phyloP scores from a whole-genome alignment of 73 alveolate genomes.

The Paramecium octaurelia region DNA sequence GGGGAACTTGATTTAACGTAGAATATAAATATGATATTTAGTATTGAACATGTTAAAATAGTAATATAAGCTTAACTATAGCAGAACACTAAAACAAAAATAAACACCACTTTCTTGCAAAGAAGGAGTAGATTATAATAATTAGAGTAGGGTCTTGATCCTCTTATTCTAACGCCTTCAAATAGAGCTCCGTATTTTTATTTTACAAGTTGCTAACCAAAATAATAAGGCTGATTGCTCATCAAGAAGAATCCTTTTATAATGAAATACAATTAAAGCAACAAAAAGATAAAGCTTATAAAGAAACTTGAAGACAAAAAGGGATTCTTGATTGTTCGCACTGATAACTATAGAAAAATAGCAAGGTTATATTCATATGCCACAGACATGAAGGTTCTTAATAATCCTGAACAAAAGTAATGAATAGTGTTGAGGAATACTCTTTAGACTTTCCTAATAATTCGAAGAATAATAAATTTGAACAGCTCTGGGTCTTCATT shows the following conservation, averaged over 20 bases:
- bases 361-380: background rate
- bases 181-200: background rate
- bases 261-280: background rate
- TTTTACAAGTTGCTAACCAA: background rate
- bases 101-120: background rate
- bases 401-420: background rate
- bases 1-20: background rate
- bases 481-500: background rate
- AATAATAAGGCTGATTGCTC: background rate
- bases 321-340: background rate
- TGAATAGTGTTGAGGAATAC: background rate
- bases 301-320: background rate
- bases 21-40: background rate
- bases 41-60: background rate
- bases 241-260: background rate
- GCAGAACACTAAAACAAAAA: background rate
- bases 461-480: background rate
- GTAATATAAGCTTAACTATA: background rate
- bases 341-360: background rate
- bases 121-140: background rate
- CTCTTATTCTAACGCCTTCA: background rate
- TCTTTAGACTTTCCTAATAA: background rate
- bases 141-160: background rate
- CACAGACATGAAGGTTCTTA: slow-evolving; percentile 13
- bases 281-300: background rate